phyloP scores from a whole-genome alignment of 352 stramenopile genomes.

The Globisporangium cederbergense region DNA sequence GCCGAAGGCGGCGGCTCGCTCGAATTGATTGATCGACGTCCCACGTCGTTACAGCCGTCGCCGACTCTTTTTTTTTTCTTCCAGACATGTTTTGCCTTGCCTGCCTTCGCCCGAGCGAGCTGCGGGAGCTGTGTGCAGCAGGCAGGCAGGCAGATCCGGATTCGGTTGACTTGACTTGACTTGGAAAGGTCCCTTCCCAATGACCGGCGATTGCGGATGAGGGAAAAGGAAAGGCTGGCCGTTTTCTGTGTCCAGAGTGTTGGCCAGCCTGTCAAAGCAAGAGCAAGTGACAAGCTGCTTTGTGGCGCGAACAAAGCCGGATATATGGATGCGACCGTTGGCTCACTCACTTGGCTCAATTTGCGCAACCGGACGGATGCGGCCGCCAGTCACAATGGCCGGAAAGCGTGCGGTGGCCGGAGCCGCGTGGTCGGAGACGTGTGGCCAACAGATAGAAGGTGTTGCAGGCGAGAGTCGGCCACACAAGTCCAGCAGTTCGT shows the following conservation, averaged over 20 bases:
- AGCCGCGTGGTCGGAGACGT: not conserved
- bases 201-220: not conserved
- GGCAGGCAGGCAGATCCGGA: too few species aligned
- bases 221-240: not conserved
- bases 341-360: not conserved
- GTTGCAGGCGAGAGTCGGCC: not conserved
- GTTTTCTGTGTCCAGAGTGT: constrained; percentile 9
- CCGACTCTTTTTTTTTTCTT: too few species aligned
- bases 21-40: not conserved
- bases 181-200: not conserved
- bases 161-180: not conserved
- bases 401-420: too few species aligned
- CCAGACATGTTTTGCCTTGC: too few species aligned
- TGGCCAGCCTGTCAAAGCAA: constrained; percentile 13
- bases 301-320: constrained; percentile 6
- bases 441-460: not conserved
- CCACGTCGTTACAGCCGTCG: too few species aligned
- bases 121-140: too few species aligned
- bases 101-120: too few species aligned
- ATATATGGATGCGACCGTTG: not conserved
- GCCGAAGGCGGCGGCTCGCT: not conserved
- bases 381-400: not conserved
- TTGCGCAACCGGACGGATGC: not conserved
- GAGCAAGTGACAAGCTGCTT: constrained; percentile 4
- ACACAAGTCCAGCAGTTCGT: not conserved